Evolutionary conservation across 371 early-diverging fungal species (phyloP).

Genomic region (Saksenaea vasiformis): DNA sequence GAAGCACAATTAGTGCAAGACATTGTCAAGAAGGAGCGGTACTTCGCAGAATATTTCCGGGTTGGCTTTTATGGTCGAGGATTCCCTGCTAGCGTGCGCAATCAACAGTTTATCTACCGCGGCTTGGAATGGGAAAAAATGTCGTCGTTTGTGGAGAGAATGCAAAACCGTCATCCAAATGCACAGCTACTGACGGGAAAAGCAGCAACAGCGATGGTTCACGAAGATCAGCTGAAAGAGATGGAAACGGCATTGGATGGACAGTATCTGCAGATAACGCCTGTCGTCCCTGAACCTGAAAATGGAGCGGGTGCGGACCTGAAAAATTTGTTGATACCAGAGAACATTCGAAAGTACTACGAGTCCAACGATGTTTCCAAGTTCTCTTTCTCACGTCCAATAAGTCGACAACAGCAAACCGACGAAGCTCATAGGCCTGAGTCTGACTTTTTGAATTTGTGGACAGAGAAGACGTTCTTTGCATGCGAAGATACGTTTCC

Average conservation of each 20-base stretch:
- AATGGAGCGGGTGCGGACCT: conserved; percentile 23
- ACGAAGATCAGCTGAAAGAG: conserved; percentile 55
- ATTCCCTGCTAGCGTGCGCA: conserved; percentile 58
- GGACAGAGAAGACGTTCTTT: conserved; percentile 76
- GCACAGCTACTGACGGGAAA: conserved; percentile 59
- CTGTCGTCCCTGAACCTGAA: conserved; percentile 67
- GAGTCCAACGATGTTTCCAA: conserved; percentile 61
- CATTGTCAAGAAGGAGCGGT: conserved; percentile 66
- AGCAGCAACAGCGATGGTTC: conserved; percentile 21
- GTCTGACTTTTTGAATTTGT: conserved; percentile 73
- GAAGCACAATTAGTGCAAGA: conserved; percentile 61
- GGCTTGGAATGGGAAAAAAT: conserved; percentile 78
- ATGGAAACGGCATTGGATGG: conserved; percentile 54
- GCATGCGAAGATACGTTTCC: conserved; percentile 73
- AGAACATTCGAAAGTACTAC: conserved; percentile 61
- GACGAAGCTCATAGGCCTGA: conserved; percentile 32
- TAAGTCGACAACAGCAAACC: conserved; percentile 18
- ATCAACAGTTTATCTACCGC: conserved; percentile 74
- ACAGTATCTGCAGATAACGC: conserved; percentile 71
- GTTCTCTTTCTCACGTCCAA: conserved; percentile 71
- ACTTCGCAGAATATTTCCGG: conserved; percentile 72
- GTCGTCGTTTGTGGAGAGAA: conserved; percentile 72
- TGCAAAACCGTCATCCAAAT: conserved; percentile 69
- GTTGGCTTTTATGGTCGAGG: conserved; percentile 79
- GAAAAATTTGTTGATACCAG: conserved; percentile 43